Evolutionary conservation across 352 stramenopile species (phyloP).

Genomic region (Pythium vanterpoolii): DNA sequence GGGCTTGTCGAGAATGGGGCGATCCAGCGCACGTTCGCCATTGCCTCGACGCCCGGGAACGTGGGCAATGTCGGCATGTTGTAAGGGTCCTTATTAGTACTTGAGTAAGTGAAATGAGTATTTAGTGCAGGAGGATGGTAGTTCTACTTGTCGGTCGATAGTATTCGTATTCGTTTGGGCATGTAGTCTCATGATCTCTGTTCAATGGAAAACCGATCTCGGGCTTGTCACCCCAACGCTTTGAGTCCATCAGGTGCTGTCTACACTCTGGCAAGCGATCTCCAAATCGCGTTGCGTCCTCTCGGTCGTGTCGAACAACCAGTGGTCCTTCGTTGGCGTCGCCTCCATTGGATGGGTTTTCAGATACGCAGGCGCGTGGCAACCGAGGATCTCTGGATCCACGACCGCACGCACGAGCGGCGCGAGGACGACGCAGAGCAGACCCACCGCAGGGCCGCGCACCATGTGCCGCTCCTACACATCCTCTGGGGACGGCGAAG

Average conservation of each 20-base stretch:
- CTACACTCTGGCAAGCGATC: not conserved
- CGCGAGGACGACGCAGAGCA: constrained; percentile 9
- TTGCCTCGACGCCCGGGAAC: not conserved
- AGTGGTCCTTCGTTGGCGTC: not conserved
- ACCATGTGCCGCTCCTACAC: no score
- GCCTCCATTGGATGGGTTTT: constrained; percentile 1
- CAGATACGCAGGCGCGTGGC: constrained; percentile 2
- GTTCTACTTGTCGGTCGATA: not conserved
- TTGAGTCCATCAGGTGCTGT: constrained; percentile 1
- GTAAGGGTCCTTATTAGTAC: constrained; percentile 4
- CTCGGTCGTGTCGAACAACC: constrained; percentile 8
- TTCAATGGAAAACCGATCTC: not conserved
- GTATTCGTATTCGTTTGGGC: not conserved
- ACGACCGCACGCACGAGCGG: constrained; percentile 3
- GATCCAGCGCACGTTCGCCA: constrained; percentile 14
- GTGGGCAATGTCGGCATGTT: constrained; percentile 10
- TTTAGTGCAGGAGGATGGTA: not conserved
- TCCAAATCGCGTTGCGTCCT: not conserved
- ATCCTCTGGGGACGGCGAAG: not conserved
- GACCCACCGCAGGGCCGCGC: not conserved
- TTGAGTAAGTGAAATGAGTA: no score
- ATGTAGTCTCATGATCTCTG: not conserved
- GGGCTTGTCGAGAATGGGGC: not conserved
- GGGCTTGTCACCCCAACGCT: not conserved
- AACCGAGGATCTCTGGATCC: not conserved